Conservation (phyloP, 495 filamentous ascomycete genomes). For the Jackrogersella minutella region DNA sequence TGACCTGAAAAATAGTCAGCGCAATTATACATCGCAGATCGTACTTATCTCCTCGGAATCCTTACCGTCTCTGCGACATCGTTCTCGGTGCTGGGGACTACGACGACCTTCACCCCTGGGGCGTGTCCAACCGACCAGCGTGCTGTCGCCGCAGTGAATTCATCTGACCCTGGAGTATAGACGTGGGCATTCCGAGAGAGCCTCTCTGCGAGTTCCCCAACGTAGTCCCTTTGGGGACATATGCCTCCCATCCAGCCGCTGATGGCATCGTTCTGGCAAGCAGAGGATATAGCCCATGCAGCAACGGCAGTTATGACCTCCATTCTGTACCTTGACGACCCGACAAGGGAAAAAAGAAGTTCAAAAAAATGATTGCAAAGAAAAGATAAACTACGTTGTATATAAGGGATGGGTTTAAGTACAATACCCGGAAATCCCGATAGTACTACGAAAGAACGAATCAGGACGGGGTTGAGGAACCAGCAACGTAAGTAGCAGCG, state of each 20-base stretch:
- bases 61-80: constrained; percentile 61
- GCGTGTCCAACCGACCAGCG: constrained; percentile 53
- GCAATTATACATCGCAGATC: background rate
- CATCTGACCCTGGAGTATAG: constrained; percentile 53
- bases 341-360: background rate
- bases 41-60: too few species aligned
- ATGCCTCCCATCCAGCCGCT: constrained; percentile 3
- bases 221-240: constrained; percentile 7
- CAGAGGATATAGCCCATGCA: constrained; percentile 9
- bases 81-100: constrained; percentile 58
- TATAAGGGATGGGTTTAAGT: too few species aligned
- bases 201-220: constrained; percentile 6
- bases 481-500: background rate
- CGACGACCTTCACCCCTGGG: constrained; percentile 57
- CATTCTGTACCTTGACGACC: background rate
- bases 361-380: background rate
- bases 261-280: background rate
- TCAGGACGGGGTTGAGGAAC: background rate
- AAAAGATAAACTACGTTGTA: too few species aligned
- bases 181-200: constrained; percentile 56
- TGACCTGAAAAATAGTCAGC: constrained; percentile 21
- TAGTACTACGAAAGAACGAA: too few species aligned
- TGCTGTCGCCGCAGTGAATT: constrained; percentile 51
- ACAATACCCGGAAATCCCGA: too few species aligned
- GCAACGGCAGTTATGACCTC: constrained; percentile 16